Conservation (phyloP, 441 rosid species). For the Sinapis alba region DNA sequence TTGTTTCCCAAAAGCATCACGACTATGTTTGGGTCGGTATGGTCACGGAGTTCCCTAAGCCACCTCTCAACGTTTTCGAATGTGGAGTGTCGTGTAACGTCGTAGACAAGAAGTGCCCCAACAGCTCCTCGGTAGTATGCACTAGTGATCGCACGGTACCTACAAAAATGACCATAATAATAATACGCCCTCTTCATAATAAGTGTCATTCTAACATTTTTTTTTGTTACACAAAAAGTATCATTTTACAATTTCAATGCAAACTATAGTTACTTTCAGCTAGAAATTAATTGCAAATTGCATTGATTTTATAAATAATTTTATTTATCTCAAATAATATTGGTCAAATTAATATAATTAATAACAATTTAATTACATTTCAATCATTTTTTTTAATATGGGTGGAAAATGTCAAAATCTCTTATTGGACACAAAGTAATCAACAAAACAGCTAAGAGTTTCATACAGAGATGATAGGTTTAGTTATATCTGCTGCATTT, state of each 20-base stretch:
- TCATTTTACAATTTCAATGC: too few relatives aligned
- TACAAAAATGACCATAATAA: not conserved
- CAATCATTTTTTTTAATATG: too few relatives aligned
- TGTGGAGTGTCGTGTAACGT: not conserved
- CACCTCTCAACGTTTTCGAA: not conserved
- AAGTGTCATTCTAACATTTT: too few relatives aligned
- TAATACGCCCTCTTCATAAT: not conserved
- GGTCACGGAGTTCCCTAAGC: not conserved
- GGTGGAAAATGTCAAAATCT: too few relatives aligned
- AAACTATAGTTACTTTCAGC: too few relatives aligned
- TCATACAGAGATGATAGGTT: not conserved
- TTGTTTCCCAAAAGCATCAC: not conserved
- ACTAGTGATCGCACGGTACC: constrained; percentile 1
- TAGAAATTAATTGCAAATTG: too few relatives aligned
- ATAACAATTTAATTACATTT: too few relatives aligned
- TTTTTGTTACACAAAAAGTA: too few relatives aligned
- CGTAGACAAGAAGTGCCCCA: not conserved
- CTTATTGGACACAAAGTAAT: not conserved
- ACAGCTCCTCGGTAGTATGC: not conserved
- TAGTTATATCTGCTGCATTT: not conserved
- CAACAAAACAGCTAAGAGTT: not conserved
- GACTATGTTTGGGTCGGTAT: not conserved
- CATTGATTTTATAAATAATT: too few relatives aligned
- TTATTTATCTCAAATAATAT: too few relatives aligned
- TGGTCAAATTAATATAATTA: too few relatives aligned